phyloP scores from a whole-genome alignment of 805 yeast species.

The Candida pseudofarinosa region DNA sequence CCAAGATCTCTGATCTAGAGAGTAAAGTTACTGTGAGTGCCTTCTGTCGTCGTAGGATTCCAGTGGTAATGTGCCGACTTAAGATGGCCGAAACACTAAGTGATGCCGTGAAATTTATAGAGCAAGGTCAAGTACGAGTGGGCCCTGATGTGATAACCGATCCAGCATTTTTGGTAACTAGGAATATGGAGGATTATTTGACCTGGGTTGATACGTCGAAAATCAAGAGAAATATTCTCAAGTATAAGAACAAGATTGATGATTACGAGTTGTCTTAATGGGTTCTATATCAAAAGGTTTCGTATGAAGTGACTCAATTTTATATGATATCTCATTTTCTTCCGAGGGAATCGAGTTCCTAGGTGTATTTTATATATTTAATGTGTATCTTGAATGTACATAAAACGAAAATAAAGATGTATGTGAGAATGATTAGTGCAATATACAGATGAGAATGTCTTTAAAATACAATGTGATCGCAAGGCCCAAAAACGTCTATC shows the following conservation, averaged over 20 bases:
- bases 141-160: conserved; percentile 96
- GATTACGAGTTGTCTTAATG: conserved; percentile 50
- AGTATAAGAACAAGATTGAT: conserved; percentile 72
- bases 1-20: conserved; percentile 88
- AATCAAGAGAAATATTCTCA: conserved; percentile 84
- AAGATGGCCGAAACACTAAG: conserved; percentile 87
- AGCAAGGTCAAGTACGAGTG: conserved; percentile 96
- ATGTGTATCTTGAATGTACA: background rate
- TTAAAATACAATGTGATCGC: no score
- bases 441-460: background rate
- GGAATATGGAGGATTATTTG: conserved; percentile 91
- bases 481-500: no score
- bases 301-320: no score
- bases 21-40: conserved; percentile 91
- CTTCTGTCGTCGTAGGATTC: conserved; percentile 84
- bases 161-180: conserved; percentile 89
- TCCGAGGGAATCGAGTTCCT: no score
- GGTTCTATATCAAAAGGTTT: no score
- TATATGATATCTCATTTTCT: no score
- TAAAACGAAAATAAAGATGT: background rate
- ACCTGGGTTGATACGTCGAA: conserved; percentile 98
- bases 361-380: background rate
- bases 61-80: conserved; percentile 89
- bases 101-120: conserved; percentile 89
- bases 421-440: background rate